phyloP scores from a whole-genome alignment of 129 eudicot species.

The Daucus carota region DNA sequence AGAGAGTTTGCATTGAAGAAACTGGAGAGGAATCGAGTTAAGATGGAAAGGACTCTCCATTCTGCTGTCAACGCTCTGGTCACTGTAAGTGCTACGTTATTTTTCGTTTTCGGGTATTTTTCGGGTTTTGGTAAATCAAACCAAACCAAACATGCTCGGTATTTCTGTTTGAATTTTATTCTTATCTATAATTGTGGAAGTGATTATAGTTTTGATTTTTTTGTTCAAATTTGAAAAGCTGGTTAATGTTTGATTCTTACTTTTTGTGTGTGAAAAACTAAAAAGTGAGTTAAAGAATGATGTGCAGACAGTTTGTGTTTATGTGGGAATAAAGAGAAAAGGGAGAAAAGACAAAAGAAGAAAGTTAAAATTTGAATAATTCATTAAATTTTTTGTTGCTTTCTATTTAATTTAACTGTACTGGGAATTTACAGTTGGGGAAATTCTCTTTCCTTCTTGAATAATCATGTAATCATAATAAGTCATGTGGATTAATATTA shows the following conservation, averaged over 20 bases:
- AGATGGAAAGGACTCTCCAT: conserved; percentile 48
- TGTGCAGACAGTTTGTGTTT: neutral
- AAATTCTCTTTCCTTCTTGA: neutral
- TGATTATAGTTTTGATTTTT: neutral
- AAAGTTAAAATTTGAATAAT: neutral
- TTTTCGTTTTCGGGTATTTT: too few species aligned
- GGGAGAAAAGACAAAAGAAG: neutral
- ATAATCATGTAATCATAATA: too few species aligned
- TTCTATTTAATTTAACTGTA: neutral
- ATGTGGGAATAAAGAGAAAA: neutral
- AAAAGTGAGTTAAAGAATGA: neutral
- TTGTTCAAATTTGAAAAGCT: neutral
- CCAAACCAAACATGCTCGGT: neutral
- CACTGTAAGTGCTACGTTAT: conserved; percentile 41
- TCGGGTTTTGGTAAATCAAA: too few species aligned
- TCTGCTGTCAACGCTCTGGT: conserved; percentile 70
- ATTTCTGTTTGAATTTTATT: neutral
- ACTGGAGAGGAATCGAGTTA: conserved; percentile 51
- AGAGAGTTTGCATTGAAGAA: conserved; percentile 70
- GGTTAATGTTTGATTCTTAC: neutral
- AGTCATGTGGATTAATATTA: too few species aligned
- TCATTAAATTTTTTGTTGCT: conserved; percentile 3
- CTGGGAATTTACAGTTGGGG: neutral
- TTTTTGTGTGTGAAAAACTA: neutral
- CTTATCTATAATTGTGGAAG: neutral